Evolutionary conservation across 2,329 filamentous ascomycete genomes (phyloP), one percentile per base, ranked within the genome.

Genomic region (Claviceps pazoutovae): DNA sequence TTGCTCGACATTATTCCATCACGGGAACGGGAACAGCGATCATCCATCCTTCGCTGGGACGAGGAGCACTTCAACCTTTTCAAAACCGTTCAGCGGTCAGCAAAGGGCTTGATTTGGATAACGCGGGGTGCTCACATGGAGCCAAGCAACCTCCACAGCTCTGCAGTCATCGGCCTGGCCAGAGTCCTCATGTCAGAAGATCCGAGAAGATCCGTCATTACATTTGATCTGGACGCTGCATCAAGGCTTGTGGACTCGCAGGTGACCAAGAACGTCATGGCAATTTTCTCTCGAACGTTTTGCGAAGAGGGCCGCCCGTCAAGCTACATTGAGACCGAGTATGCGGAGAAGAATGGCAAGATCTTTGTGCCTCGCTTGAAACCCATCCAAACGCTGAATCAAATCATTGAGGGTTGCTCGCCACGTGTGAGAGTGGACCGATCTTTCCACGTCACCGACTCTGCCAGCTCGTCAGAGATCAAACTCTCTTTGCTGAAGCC

Each of bases 161-260:
- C 73, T 2, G 64, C 69, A 0, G 65, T 75, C 19, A 59, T 72
- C n/a, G 74, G 70, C 1, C 59, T 78, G 16, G 67, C 71, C 1
- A 66, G 75, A 19, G 72, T 73, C 0, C 61, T 78, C 8, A 67
- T 71, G 46, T 78, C 75, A 0, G 75, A 78, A 46, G 69, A 75
- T 53, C 62, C 68, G 0, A 63, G 67, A 17, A 74, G 68, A 56
- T 60, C 55, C 0, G 63, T 76, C 16, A 61, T 70, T 11, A 71
- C 68, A 0, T 60, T 77, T n/a, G 74, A 76, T 49, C 39, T 75
- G 5, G 58, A 56, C 16, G 16, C 34, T 1, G 46, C 53, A 4
- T 63, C 64, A 2, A 48, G 45, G 0, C 51, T 66, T 1, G 52
- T 47, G 5, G 52, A 58, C 2, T 5, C 44, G 0, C 38, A 54